phyloP scores from a whole-genome alignment of 1,139 yeast species.

The Yamadazyma friedrichii region DNA sequence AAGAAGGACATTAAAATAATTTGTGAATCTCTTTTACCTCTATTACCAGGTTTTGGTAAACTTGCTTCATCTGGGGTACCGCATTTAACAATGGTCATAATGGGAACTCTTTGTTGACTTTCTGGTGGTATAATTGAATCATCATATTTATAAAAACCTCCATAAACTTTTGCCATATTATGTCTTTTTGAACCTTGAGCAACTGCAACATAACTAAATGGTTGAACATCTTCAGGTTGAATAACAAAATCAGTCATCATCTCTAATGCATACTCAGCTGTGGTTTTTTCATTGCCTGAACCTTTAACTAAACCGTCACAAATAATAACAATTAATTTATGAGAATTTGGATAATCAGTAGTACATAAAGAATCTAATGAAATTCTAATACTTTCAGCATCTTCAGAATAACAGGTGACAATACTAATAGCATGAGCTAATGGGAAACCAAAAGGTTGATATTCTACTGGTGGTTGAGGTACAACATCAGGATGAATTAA shows the following conservation, averaged over 20 bases:
- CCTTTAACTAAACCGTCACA: constrained; percentile 97
- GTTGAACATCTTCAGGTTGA: constrained; percentile 70
- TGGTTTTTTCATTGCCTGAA: constrained; percentile 79
- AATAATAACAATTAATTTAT: constrained; percentile 75
- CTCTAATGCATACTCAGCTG: constrained; percentile 83
- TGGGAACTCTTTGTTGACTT: constrained; percentile 87
- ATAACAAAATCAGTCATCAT: constrained; percentile 85
- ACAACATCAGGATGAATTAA: constrained; percentile 71
- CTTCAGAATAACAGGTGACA: constrained; percentile 95
- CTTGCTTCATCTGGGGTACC: constrained; percentile 85
- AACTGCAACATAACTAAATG: constrained; percentile 90
- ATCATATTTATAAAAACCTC: constrained; percentile 86
- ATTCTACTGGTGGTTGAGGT: constrained; percentile 86
- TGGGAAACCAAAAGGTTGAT: constrained; percentile 86
- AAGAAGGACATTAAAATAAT: constrained; percentile 89
- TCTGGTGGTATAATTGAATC: constrained; percentile 70
- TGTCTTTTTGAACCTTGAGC: constrained; percentile 92
- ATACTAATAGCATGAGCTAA: constrained; percentile 79
- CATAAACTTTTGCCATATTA: constrained; percentile 94
- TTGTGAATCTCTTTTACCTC: constrained; percentile 98
- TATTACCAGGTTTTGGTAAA: constrained; percentile 90
- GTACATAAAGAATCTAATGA: constrained; percentile 90
- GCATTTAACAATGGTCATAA: constrained; percentile 81
- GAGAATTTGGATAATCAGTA: constrained; percentile 92
- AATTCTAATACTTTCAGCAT: constrained; percentile 77